These are phyloP conservation scores for Saksenaea vasiformis DNA, from an alignment of 371 early-diverging fungal genomes.

Conservation along the genomic window DNA sequence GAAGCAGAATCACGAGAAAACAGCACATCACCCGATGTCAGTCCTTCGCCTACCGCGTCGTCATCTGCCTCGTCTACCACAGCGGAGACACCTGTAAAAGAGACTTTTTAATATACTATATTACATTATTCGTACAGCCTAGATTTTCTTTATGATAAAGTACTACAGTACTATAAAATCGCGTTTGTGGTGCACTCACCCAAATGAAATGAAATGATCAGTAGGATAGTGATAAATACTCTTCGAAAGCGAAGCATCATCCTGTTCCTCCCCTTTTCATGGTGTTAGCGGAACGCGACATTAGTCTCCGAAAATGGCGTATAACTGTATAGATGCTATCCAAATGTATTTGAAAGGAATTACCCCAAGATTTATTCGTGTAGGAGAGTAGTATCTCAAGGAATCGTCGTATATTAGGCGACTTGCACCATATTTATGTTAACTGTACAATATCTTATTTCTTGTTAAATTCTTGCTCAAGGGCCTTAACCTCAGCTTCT, in stretches of 20 bases:
- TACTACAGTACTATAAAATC: not conserved
- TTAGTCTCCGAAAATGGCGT: too few relatives aligned
- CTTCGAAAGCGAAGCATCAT: too few relatives aligned
- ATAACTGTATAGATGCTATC: too few relatives aligned
- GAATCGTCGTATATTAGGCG: too few relatives aligned
- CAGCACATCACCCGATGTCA: too few relatives aligned
- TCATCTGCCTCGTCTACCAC: not conserved
- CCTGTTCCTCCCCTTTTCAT: too few relatives aligned
- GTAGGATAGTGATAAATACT: too few relatives aligned
- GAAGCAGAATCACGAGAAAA: not conserved
- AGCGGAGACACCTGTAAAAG: not conserved
- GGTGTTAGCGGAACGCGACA: too few relatives aligned
- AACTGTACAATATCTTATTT: slow-evolving; percentile 12
- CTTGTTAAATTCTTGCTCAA: slow-evolving; percentile 32
- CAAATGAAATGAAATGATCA: too few relatives aligned
- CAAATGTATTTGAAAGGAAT: too few relatives aligned
- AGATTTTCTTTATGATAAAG: not conserved
- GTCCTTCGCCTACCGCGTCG: not conserved
- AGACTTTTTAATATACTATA: not conserved
- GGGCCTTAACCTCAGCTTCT: slow-evolving; percentile 39
- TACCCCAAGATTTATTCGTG: too few relatives aligned
- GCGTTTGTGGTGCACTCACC: not conserved
- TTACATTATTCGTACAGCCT: not conserved
- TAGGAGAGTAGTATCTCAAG: too few relatives aligned
- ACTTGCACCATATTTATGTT: not conserved